Conservation (phyloP, 768 basidiomycete genomes). For the Trametes meyenii region DNA sequence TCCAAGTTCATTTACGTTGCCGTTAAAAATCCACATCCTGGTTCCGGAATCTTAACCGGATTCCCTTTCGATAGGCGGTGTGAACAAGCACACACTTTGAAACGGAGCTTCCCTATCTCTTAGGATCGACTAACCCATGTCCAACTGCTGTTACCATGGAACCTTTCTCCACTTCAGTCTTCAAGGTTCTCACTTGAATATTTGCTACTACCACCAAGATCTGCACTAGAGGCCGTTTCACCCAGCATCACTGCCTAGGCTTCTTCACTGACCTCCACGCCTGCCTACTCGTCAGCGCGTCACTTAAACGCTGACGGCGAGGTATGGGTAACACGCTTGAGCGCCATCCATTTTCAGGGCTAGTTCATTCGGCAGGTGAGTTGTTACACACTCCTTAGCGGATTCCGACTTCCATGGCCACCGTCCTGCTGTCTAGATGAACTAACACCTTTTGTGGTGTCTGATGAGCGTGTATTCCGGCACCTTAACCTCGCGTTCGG, state of each 20-base stretch:
- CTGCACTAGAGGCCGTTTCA: slow-evolving; percentile 82
- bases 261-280: slow-evolving; percentile 80
- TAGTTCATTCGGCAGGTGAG: slow-evolving; percentile 91
- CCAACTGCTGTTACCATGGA: slow-evolving; percentile 87
- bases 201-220: slow-evolving; percentile 90
- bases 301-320: slow-evolving; percentile 74
- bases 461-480: slow-evolving; percentile 82
- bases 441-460: slow-evolving; percentile 86
- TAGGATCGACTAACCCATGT: slow-evolving; percentile 87
- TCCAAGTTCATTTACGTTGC: slow-evolving; percentile 68
- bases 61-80: slow-evolving; percentile 75
- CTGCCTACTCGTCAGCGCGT: slow-evolving; percentile 76
- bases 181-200: slow-evolving; percentile 86
- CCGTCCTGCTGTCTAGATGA: slow-evolving; percentile 88
- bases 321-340: slow-evolving; percentile 86
- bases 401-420: slow-evolving; percentile 86
- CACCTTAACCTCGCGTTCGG: slow-evolving; percentile 77
- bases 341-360: slow-evolving; percentile 92
- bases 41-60: slow-evolving; percentile 79
- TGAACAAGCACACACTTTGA: slow-evolving; percentile 66
- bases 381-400: slow-evolving; percentile 88
- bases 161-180: slow-evolving; percentile 90
- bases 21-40: slow-evolving; percentile 71
- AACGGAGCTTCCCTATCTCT: slow-evolving; percentile 77
- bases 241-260: slow-evolving; percentile 74